Percentiles rank a stretch among this genome's conserved stretches.
These are phyloP conservation scores for Syncephalastrum racemosum DNA, from an alignment of 371 early-diverging fungal species.

Conservation along the genomic window DNA sequence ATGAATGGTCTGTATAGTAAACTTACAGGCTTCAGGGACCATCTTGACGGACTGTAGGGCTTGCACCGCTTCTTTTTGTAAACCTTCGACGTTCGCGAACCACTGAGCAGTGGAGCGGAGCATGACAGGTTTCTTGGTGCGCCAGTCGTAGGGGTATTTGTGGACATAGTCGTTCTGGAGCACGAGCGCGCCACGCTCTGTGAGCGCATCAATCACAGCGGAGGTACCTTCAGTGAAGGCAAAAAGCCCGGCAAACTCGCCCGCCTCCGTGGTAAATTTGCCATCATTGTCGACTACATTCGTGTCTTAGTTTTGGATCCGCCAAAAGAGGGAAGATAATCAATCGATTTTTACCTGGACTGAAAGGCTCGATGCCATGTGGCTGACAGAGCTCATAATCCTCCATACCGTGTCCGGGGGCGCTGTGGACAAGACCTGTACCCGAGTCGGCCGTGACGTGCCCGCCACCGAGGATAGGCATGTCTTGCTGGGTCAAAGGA, in stretches of 20 bases:
- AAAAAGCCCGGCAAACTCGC: conserved; percentile 61
- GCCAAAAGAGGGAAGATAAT: not conserved
- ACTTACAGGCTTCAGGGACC: conserved; percentile 64
- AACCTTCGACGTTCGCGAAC: conserved; percentile 75
- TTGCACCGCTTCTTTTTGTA: conserved; percentile 62
- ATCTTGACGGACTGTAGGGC: conserved; percentile 58
- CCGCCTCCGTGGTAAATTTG: conserved; percentile 72
- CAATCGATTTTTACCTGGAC: conserved; percentile 48
- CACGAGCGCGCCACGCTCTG: conserved; percentile 39
- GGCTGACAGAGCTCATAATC: conserved; percentile 82
- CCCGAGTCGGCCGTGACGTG: conserved; percentile 86
- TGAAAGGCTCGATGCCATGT: conserved; percentile 58
- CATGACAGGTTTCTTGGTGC: conserved; percentile 88
- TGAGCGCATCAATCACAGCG: conserved; percentile 60
- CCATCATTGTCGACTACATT: conserved; percentile 79
- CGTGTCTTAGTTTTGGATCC: conserved; percentile 8
- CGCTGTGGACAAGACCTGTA: conserved; percentile 92
- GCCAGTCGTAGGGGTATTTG: conserved; percentile 92
- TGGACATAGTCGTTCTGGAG: conserved; percentile 56
- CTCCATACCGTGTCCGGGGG: conserved; percentile 95
- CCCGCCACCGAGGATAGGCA: conserved; percentile 63
- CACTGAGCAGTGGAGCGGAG: conserved; percentile 82
- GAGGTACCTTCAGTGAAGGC: conserved; percentile 63
- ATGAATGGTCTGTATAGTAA: not conserved
- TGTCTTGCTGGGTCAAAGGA: conserved; percentile 52